Percentiles rank a stretch among this genome's conserved stretches.
These are phyloP conservation scores for Cenchrus purpureus DNA, from an alignment of 176 grass and related monocot species.

Conservation along the genomic window DNA sequence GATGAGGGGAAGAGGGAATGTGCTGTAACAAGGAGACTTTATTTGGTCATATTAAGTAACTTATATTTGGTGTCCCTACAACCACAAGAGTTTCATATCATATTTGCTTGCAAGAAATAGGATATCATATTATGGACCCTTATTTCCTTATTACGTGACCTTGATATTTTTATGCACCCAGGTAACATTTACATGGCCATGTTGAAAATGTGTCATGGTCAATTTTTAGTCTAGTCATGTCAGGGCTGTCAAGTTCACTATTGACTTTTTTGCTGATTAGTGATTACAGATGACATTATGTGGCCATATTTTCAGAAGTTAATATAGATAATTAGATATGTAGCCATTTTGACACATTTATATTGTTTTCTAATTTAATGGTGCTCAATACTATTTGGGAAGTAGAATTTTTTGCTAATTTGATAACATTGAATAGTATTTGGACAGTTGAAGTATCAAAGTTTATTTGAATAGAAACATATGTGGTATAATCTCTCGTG, in stretches of 20 bases:
- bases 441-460: conserved; percentile 2
- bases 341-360: not conserved
- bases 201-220: not conserved
- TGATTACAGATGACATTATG: conserved; percentile 10
- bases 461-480: not conserved
- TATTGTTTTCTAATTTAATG: not conserved
- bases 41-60: not conserved
- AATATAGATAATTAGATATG: not conserved
- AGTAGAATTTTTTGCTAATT: not conserved
- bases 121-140: not conserved
- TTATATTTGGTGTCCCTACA: not conserved
- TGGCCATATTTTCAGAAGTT: not conserved
- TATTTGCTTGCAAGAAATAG: not conserved
- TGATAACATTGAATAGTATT: not conserved
- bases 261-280: not conserved
- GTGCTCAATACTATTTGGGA: not conserved
- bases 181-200: not conserved
- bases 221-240: not conserved
- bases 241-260: conserved; percentile 12
- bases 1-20: not conserved
- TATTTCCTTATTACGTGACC: conserved; percentile 5
- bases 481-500: not conserved
- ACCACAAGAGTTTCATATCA: not conserved
- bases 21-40: not conserved
- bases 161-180: conserved; percentile 2